Conservation (phyloP, 345 rosid genomes). For the Citrus hindsii region DNA sequence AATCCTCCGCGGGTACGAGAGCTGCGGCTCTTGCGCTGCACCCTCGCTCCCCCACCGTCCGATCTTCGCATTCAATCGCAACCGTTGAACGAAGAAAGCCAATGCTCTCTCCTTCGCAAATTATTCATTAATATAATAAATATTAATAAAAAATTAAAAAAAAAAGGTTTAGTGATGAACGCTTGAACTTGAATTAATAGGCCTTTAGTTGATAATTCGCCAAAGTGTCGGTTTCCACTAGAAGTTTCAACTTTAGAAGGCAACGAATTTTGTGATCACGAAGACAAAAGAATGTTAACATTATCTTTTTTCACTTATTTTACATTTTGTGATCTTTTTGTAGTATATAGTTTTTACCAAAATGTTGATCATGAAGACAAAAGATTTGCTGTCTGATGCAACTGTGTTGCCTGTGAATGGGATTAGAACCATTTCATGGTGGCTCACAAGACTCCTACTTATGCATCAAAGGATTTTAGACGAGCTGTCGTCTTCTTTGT, state of each 20-base stretch:
- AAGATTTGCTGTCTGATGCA: slow-evolving; percentile 64
- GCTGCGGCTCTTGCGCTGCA: slow-evolving; percentile 70
- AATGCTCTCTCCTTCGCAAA: no score
- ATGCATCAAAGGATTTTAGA: slow-evolving; percentile 78
- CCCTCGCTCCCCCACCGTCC: no score
- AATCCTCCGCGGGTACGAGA: slow-evolving; percentile 63
- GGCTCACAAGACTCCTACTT: slow-evolving; percentile 70
- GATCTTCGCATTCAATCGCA: no score
- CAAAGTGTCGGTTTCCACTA: slow-evolving; percentile 44
- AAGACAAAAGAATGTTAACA: no score
- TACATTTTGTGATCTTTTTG: slow-evolving; percentile 8
- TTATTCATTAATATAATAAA: no score
- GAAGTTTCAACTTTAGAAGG: slow-evolving; percentile 28
- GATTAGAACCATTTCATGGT: slow-evolving; percentile 80
- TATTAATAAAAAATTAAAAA: no score
- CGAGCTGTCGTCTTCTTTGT: slow-evolving; percentile 73
- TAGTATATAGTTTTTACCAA: slow-evolving; percentile 77
- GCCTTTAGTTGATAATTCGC: slow-evolving; percentile 43
- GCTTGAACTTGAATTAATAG: slow-evolving; percentile 25
- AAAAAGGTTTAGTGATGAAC: not conserved
- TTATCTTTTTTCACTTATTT: slow-evolving; percentile 3
- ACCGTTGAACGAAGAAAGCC: no score
- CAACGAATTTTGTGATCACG: no score
- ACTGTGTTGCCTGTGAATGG: slow-evolving; percentile 35
- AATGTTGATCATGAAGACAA: slow-evolving; percentile 62